phyloP scores from a whole-genome alignment of 1,139 yeast species.

The Tardiomyces depauwii region DNA sequence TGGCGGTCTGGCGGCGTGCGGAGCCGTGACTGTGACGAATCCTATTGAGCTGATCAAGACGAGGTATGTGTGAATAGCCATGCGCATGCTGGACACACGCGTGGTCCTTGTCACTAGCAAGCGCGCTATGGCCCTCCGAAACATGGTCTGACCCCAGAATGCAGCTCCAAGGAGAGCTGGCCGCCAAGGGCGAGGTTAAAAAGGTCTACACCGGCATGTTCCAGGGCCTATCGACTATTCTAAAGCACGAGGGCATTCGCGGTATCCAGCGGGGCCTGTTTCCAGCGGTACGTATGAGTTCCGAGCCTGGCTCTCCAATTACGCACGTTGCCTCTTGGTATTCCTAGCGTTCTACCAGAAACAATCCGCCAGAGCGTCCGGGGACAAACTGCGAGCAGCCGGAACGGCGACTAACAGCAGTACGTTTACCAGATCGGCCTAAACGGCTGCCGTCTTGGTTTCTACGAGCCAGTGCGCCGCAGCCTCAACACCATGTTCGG shows the following conservation, averaged over 20 bases:
- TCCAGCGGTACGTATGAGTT: constrained; percentile 19
- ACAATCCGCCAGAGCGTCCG: no score
- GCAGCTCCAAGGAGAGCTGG: constrained; percentile 92
- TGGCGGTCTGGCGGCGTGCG: constrained; percentile 94
- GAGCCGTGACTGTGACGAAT: constrained; percentile 93
- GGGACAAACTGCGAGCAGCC: constrained; percentile 1
- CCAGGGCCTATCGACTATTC: constrained; percentile 73
- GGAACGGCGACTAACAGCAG: neutral
- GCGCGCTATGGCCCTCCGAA: no score
- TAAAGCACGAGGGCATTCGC: constrained; percentile 67
- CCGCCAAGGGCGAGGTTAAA: constrained; percentile 40
- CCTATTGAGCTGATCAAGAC: constrained; percentile 88
- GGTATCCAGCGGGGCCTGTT: constrained; percentile 82
- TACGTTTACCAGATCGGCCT: constrained; percentile 81
- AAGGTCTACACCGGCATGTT: constrained; percentile 67
- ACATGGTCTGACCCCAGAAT: constrained; percentile 44
- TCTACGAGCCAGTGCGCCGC: constrained; percentile 79
- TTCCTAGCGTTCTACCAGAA: no score
- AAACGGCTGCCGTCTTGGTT: constrained; percentile 88
- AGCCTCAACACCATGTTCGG: constrained; percentile 43
- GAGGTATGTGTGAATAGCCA: constrained; percentile 27
- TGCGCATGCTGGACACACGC: no score
- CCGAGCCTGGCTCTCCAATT: no score
- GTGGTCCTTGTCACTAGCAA: no score
- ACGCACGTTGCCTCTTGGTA: neutral